A percentile compares a stretch with the other conserved stretches of the same genome.
phyloP scores from a whole-genome alignment of 1,284 basidiomycete genomes.

The Tylopilus orsonianus region DNA sequence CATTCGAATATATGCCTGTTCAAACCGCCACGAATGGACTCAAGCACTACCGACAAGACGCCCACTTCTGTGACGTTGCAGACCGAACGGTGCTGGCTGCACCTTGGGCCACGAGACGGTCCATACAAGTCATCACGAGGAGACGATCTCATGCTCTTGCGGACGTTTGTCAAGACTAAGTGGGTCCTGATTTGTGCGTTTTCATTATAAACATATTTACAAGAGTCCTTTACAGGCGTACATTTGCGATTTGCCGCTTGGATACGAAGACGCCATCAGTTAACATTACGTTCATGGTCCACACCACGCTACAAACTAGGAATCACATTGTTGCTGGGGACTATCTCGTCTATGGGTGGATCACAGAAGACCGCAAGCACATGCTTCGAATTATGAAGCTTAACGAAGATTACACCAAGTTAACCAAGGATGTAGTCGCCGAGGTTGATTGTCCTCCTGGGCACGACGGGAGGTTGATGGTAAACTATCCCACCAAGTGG shows the following conservation, averaged over 20 bases:
- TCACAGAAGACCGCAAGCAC: conserved; percentile 31
- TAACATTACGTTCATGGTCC: conserved; percentile 28
- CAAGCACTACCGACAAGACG: neutral
- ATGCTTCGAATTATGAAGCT: conserved; percentile 34
- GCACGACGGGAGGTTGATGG: conserved; percentile 29
- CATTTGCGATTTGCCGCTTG: conserved; percentile 30
- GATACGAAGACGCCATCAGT: conserved; percentile 30
- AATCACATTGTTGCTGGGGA: conserved; percentile 30
- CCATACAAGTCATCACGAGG: conserved; percentile 35
- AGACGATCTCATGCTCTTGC: conserved; percentile 29
- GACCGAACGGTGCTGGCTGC: conserved; percentile 30
- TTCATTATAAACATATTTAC: neutral
- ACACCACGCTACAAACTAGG: conserved; percentile 20
- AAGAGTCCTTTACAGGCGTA: conserved; percentile 13
- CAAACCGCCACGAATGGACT: conserved; percentile 15
- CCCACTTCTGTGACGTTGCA: conserved; percentile 26
- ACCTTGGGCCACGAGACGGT: conserved; percentile 21
- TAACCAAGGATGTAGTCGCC: conserved; percentile 22
- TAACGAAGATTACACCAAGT: conserved; percentile 23
- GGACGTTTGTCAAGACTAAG: conserved; percentile 31
- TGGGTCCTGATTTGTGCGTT: conserved; percentile 7
- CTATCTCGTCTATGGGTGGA: conserved; percentile 33
- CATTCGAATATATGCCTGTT: conserved; percentile 34
- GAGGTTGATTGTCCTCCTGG: conserved; percentile 32
- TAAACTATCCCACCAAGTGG: conserved; percentile 3